Evolutionary conservation across 2,329 filamentous ascomycete species (phyloP), one percentile per base, ranked within the genome.

Genomic region (Cytospora piceicola): DNA sequence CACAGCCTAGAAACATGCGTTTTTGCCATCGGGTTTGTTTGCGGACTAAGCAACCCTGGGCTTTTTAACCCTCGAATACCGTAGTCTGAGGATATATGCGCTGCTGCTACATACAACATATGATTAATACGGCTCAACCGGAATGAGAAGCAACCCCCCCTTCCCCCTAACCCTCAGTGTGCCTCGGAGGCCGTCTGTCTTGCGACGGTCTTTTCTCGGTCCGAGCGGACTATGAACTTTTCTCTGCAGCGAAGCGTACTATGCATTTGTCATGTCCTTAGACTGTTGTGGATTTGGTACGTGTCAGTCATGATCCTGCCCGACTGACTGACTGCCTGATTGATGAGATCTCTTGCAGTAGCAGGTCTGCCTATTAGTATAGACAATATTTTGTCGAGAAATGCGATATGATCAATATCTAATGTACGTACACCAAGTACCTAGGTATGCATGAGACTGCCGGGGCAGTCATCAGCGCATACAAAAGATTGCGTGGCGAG

Each of bases 401-500:
- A 20, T 14, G 20, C 7, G 15, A 42, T 17, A 42, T 20, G 15
- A 42, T 34, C 7, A 34, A 9, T 34, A 34, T 8, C 6, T 32
- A 61, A 42, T 42, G 59, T 30, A 61, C 17, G 46, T 24, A 24
- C 51, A 14, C 15, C n/a, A n/a, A n/a, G n/a, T n/a, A n/a, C n/a
- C n/a, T n/a, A n/a, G n/a, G n/a, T 24, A 46, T 30, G 54, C 3
- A 55, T 51, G 8, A 46, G 27, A 29, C 49, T 20, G 8, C 27
- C 27, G 15, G 22, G 60, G n/a, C 20, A 46, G 22, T 42, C 27
- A 64, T 60, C 65, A 65, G 58, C 65, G 34, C 61, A 67, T 15
- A 2, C 30, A 29, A 32, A 52, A 54, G 46, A 61, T 61, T 49
- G 51, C 52, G 61, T 61, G 63, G 58, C 36, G 61, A 56, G 65